Conservation (phyloP, 345 rosid genomes). For the Carallia pectinifolia region DNA sequence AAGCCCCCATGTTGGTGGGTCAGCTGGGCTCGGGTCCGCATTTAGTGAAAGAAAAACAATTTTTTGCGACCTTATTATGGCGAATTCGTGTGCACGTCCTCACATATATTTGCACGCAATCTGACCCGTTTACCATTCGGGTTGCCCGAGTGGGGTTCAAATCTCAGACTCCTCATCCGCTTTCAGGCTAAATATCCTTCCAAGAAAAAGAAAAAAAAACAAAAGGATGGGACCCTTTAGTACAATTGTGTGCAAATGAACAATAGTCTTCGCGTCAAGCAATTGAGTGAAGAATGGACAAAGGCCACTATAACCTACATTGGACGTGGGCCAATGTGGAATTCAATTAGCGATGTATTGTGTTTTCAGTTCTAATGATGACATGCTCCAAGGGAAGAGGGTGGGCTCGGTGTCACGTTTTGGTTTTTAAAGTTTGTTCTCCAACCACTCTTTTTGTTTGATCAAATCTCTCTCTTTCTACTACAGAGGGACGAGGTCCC, state of each 20-base stretch:
- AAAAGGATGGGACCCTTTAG: too few species aligned
- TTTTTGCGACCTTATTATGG: too few species aligned
- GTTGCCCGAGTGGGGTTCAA: too few species aligned
- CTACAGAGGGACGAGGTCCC: constrained; percentile 10
- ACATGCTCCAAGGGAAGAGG: not conserved
- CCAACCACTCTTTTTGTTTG: constrained; percentile 1
- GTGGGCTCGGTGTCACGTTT: constrained; percentile 21
- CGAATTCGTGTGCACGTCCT: too few species aligned
- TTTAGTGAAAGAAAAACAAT: constrained; percentile 1
- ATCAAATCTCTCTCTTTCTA: not conserved
- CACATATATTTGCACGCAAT: too few species aligned
- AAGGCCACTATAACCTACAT: constrained; percentile 12
- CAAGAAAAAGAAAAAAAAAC: too few species aligned
- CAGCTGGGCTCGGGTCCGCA: not conserved
- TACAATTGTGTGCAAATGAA: not conserved
- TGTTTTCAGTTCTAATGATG: constrained; percentile 20
- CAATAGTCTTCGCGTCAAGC: constrained; percentile 12
- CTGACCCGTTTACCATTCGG: too few species aligned
- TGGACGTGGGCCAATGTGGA: constrained; percentile 14
- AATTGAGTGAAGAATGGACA: constrained; percentile 5
- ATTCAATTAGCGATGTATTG: constrained; percentile 5
- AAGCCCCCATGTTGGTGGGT: constrained; percentile 15
- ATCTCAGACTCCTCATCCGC: too few species aligned
- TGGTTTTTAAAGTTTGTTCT: constrained; percentile 1
- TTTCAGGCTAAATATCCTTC: too few species aligned